Evolutionary conservation across 176 grass and related monocot genomes (phyloP).

Genomic region (Chrysopogon serrulatus): DNA sequence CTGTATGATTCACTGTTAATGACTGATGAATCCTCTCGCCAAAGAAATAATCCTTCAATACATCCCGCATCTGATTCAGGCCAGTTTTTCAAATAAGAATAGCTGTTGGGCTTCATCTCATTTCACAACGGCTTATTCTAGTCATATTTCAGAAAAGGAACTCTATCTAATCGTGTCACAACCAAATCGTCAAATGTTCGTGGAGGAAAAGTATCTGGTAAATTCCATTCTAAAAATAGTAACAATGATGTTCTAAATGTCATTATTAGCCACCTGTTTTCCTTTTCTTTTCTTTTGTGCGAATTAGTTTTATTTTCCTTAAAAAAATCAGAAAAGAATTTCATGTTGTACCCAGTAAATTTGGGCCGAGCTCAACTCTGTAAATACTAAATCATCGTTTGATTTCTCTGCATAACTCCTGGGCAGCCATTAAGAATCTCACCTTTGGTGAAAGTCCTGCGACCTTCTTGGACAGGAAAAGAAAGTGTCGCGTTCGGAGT

Average conservation of each 20-base stretch:
- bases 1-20: constrained; percentile 38
- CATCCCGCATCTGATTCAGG: constrained; percentile 29
- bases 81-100: neutral
- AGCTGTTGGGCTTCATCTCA: neutral
- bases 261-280: neutral
- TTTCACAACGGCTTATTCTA: neutral
- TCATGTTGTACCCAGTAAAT: neutral
- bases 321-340: neutral
- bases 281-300: neutral
- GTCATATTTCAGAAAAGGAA: neutral
- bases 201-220: neutral
- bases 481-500: neutral
- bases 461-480: neutral
- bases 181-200: neutral
- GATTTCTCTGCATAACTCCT: neutral
- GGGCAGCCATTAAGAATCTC: neutral
- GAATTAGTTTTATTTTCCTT: neutral
- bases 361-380: neutral
- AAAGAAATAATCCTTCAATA: constrained; percentile 23
- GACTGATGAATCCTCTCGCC: constrained; percentile 19
- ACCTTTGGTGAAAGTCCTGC: constrained; percentile 16
- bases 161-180: neutral
- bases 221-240: neutral
- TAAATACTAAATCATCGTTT: neutral
- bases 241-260: neutral